These are phyloP conservation scores for Curvularia verruculosa DNA, from an alignment of 2,329 filamentous ascomycete genomes.

Conservation along the genomic window DNA sequence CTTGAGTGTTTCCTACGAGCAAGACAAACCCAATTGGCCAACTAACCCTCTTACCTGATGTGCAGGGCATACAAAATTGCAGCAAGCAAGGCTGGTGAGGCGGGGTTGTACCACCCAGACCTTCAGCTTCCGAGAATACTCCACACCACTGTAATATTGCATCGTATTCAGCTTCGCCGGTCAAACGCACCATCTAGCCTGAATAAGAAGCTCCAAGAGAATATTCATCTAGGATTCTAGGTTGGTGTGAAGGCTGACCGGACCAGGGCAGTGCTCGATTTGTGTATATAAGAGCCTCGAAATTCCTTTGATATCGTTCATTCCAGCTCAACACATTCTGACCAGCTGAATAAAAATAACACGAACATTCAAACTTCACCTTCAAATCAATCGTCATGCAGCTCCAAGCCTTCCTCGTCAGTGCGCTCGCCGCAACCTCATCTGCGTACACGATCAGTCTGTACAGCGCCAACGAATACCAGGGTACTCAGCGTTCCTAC, in stretches of 20 bases:
- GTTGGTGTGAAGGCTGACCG: background rate
- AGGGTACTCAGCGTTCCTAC: background rate
- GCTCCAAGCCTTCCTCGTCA: background rate
- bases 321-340: background rate
- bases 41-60: background rate
- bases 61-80: background rate
- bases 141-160: background rate
- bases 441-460: background rate
- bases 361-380: too few relatives aligned
- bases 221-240: background rate
- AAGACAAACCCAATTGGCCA: too few relatives aligned
- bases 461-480: background rate
- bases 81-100: background rate
- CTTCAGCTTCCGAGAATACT: background rate
- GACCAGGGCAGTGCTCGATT: background rate
- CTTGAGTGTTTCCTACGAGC: background rate
- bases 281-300: background rate
- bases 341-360: background rate
- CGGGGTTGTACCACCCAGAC: background rate
- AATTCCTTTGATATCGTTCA: background rate
- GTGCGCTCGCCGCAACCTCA: background rate
- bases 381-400: background rate
- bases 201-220: background rate
- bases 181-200: background rate
- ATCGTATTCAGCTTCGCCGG: background rate